A percentile compares a stretch with the other conserved stretches of the same genome.
Conservation (phyloP, 352 stramenopile genomes). For the Pythium folliculosum region DNA sequence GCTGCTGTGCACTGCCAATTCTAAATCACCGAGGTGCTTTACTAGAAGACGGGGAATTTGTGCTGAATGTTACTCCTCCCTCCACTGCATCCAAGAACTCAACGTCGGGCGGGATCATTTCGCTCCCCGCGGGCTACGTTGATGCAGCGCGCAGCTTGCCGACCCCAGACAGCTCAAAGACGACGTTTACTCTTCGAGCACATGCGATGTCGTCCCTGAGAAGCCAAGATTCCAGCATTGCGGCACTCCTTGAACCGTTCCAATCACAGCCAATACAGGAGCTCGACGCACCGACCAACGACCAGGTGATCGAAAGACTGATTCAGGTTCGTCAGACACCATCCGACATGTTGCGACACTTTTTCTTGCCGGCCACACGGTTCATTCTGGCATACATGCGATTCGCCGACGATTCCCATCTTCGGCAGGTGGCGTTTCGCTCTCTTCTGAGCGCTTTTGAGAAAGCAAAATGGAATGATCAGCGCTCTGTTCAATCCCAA, state of each 20-base stretch:
- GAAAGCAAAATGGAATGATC: constrained; percentile 50
- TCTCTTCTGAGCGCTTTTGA: constrained; percentile 59
- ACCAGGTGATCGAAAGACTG: constrained; percentile 38
- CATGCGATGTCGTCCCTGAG: constrained; percentile 56
- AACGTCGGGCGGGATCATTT: constrained; percentile 32
- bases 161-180: constrained; percentile 35
- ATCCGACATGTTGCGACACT: constrained; percentile 44
- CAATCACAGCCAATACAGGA: constrained; percentile 26
- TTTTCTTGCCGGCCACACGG: constrained; percentile 50
- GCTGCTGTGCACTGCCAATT: constrained; percentile 53
- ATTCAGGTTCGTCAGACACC: constrained; percentile 36
- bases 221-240: constrained; percentile 53
- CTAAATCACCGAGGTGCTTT: constrained; percentile 51
- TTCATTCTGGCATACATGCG: constrained; percentile 58
- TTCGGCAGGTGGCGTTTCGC: constrained; percentile 57
- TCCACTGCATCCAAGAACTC: constrained; percentile 28
- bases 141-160: constrained; percentile 22
- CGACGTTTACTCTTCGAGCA: constrained; percentile 43
- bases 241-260: constrained; percentile 52
- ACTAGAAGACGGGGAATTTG: constrained; percentile 48
- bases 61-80: constrained; percentile 39
- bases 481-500: constrained; percentile 36
- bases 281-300: constrained; percentile 24
- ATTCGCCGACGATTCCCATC: constrained; percentile 34
- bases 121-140: constrained; percentile 47